A percentile compares a stretch with the other conserved stretches of the same genome.
These are phyloP conservation scores for Eucalyptus polybractea DNA, from an alignment of 345 rosid species.

Conservation along the genomic window DNA sequence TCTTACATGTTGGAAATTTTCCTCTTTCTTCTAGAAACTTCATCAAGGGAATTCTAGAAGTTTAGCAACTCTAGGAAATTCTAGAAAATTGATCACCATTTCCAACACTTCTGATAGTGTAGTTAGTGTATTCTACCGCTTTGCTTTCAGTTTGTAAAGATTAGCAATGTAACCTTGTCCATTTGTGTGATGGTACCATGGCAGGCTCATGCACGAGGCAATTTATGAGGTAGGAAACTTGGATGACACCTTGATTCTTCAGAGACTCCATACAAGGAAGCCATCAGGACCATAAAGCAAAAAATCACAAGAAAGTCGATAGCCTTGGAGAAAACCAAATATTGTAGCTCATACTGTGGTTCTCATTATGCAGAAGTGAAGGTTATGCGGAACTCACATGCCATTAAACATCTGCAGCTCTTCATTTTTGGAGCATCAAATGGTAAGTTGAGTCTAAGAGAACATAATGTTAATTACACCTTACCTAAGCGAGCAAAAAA, in stretches of 20 bases:
- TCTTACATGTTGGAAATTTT: too few species aligned
- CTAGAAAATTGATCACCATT: too few species aligned
- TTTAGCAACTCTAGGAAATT: too few species aligned
- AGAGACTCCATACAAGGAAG: slow-evolving; percentile 84
- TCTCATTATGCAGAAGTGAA: slow-evolving; percentile 66
- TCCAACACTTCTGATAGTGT: background rate
- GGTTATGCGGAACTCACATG: background rate
- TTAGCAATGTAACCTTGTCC: background rate
- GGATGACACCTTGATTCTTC: slow-evolving; percentile 84
- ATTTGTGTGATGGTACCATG: background rate
- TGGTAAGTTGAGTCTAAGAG: background rate
- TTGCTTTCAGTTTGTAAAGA: background rate
- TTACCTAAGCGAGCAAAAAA: too few species aligned
- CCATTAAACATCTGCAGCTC: background rate
- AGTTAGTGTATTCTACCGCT: background rate
- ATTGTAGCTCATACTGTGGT: slow-evolving; percentile 87
- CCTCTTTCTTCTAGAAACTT: too few species aligned
- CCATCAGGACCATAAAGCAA: slow-evolving; percentile 72
- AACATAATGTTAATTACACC: background rate
- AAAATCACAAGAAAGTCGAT: slow-evolving; percentile 87
- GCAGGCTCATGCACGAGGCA: slow-evolving; percentile 77
- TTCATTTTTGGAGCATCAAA: background rate
- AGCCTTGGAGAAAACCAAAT: slow-evolving; percentile 92
- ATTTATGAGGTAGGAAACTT: slow-evolving; percentile 87
- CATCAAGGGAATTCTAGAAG: too few species aligned